Conservation (phyloP, 306 rosid genomes). For the Corylus americana region DNA sequence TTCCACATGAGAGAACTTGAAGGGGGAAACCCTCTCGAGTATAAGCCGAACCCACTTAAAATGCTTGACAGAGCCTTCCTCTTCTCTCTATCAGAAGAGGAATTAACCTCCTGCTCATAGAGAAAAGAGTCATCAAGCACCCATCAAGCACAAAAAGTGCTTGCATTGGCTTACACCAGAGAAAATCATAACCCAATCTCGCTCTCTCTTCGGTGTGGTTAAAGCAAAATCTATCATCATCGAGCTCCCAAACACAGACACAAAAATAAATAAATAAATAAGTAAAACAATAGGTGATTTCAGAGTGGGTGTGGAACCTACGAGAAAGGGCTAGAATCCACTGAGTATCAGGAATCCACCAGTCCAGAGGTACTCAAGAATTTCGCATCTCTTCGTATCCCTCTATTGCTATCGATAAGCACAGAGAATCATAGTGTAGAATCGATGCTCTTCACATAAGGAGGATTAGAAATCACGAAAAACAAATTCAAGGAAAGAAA, state of each 20-base stretch:
- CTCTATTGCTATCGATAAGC: constrained; percentile 29
- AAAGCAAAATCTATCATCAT: constrained; percentile 76
- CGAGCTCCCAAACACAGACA: constrained; percentile 33
- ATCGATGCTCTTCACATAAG: constrained; percentile 26
- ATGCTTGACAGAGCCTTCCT: constrained; percentile 45
- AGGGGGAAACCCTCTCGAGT: constrained; percentile 19
- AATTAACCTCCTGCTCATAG: constrained; percentile 34
- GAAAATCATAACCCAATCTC: constrained; percentile 13
- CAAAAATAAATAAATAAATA: neutral
- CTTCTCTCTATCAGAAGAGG: constrained; percentile 40
- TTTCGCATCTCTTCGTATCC: constrained; percentile 58
- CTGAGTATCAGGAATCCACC: constrained; percentile 32
- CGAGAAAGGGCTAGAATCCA: constrained; percentile 67
- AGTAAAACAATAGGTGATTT: neutral
- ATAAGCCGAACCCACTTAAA: constrained; percentile 21
- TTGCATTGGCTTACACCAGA: constrained; percentile 4
- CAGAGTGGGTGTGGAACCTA: constrained; percentile 43
- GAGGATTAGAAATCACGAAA: neutral
- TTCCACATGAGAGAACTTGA: constrained; percentile 49
- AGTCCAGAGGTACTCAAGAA: constrained; percentile 55
- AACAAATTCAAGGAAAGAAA: neutral
- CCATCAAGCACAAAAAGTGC: constrained; percentile 36
- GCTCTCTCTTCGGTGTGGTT: constrained; percentile 67
- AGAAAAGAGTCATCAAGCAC: constrained; percentile 33
- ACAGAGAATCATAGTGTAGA: constrained; percentile 41